Conservation (phyloP, 768 basidiomycete species). For the Amanita rimosa region DNA sequence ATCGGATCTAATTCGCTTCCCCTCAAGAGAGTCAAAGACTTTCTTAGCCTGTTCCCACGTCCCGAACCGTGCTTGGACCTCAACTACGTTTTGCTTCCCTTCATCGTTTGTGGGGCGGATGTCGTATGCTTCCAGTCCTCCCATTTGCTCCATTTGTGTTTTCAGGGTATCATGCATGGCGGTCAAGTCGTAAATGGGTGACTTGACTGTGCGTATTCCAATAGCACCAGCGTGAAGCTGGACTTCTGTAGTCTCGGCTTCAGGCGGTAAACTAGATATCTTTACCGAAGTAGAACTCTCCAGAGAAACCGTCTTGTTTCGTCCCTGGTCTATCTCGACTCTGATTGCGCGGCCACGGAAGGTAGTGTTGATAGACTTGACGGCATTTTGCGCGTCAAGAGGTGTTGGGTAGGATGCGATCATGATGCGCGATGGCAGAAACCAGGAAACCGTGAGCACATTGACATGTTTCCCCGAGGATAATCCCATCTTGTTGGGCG, state of each 20-base stretch:
- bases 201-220: neutral
- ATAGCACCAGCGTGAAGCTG: neutral
- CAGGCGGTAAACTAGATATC: neutral
- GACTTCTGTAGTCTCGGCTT: neutral
- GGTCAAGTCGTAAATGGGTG: neutral
- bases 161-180: neutral
- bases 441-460: constrained; percentile 41
- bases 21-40: constrained; percentile 24
- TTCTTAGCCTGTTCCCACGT: constrained; percentile 36
- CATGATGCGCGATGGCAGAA: constrained; percentile 31
- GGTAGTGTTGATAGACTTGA: constrained; percentile 21
- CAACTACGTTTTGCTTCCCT: neutral
- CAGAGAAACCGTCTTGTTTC: neutral
- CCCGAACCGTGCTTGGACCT: constrained; percentile 32
- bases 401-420: constrained; percentile 30
- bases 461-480: constrained; percentile 17
- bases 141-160: neutral
- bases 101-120: neutral
- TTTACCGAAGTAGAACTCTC: neutral
- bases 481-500: constrained; percentile 30
- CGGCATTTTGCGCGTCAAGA: constrained; percentile 22
- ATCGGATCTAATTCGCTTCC: constrained; percentile 17
- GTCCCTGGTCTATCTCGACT: constrained; percentile 31
- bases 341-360: constrained; percentile 32
- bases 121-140: neutral